Conservation (phyloP, 2,329 filamentous ascomycete species). For the Cercospora berteroae region DNA sequence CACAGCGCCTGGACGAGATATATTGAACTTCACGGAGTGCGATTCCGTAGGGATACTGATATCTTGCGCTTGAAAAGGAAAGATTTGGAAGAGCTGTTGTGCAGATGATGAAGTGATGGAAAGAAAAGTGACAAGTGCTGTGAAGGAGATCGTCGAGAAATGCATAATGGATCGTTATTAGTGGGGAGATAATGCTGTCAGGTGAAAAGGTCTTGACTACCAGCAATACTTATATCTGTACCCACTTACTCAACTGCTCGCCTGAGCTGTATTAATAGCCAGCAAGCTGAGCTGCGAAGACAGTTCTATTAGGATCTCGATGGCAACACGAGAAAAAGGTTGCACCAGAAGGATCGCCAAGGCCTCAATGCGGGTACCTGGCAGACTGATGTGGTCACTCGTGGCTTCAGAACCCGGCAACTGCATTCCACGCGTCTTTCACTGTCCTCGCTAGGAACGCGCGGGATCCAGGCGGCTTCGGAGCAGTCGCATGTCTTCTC, state of each 20-base stretch:
- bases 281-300: not conserved
- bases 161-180: not conserved
- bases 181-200: not conserved
- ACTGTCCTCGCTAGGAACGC: not conserved
- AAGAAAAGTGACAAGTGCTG: not conserved
- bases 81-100: not conserved
- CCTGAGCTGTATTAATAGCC: not conserved
- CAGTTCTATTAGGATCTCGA: not conserved
- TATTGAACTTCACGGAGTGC: not conserved
- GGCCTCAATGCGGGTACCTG: constrained; percentile 6
- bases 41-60: not conserved
- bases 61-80: not conserved
- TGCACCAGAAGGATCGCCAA: constrained; percentile 11
- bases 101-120: not conserved
- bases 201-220: not conserved
- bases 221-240: not conserved
- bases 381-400: not conserved
- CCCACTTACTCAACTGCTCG: not conserved
- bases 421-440: constrained; percentile 3
- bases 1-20: constrained; percentile 1
- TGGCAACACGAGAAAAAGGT: constrained; percentile 7
- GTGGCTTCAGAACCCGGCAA: constrained; percentile 3
- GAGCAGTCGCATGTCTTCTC: not conserved
- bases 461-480: not conserved
- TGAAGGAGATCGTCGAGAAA: not conserved